phyloP scores from a whole-genome alignment of 495 filamentous ascomycete species.

The Pseudoneurospora amorphoporcata region DNA sequence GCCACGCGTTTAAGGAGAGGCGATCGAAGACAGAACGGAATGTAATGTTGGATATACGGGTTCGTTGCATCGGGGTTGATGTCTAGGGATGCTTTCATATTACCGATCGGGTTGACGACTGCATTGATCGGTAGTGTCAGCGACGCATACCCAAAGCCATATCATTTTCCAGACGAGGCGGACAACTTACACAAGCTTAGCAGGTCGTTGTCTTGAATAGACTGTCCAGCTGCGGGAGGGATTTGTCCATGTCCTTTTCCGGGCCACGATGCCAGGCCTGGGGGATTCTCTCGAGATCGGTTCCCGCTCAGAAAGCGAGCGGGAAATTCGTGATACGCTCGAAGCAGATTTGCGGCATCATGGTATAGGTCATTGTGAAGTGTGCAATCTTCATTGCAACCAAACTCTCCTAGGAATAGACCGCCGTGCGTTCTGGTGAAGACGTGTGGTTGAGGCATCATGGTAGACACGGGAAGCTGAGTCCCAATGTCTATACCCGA shows the following conservation, averaged over 20 bases:
- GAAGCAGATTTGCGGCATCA: constrained; percentile 17
- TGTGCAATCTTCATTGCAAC: constrained; percentile 18
- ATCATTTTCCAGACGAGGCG: not conserved
- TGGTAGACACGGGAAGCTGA: constrained; percentile 1
- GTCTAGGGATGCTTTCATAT: constrained; percentile 34
- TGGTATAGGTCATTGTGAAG: constrained; percentile 21
- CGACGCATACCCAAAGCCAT: not conserved
- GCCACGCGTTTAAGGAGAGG: constrained; percentile 23
- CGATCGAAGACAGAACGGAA: constrained; percentile 25
- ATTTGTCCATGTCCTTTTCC: constrained; percentile 5
- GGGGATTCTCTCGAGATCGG: constrained; percentile 5
- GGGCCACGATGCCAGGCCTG: constrained; percentile 7
- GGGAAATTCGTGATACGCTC: constrained; percentile 10
- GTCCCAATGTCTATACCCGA: constrained; percentile 7
- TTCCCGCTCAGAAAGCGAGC: not conserved
- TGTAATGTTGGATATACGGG: constrained; percentile 25
- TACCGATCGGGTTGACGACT: constrained; percentile 49
- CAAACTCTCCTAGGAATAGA: constrained; percentile 5
- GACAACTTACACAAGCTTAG: constrained; percentile 22
- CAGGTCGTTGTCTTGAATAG: constrained; percentile 19
- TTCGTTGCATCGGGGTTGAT: constrained; percentile 27
- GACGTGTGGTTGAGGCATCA: constrained; percentile 5
- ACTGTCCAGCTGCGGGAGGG: constrained; percentile 4
- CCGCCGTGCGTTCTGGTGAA: constrained; percentile 12
- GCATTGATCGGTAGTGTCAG: constrained; percentile 5